Conservation (phyloP, 2,329 filamentous ascomycete genomes). For the Drechslerella coelobrocha region DNA sequence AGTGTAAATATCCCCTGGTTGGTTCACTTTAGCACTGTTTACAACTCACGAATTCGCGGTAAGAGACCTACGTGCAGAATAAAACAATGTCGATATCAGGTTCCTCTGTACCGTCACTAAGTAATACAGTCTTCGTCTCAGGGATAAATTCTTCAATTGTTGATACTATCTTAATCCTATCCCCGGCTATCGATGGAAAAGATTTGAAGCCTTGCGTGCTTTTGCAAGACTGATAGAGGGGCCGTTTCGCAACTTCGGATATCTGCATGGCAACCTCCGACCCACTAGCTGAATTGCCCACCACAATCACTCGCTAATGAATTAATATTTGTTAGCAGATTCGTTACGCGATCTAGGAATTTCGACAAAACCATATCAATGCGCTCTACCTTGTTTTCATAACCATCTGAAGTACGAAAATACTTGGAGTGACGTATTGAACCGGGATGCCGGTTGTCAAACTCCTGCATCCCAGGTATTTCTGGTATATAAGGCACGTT, state of each 20-base stretch:
- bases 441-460: slow-evolving; percentile 67
- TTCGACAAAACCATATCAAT: not conserved
- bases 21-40: not conserved
- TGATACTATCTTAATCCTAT: slow-evolving; percentile 66
- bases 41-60: not conserved
- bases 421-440: slow-evolving; percentile 77
- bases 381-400: slow-evolving; percentile 62
- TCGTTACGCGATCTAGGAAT: not conserved
- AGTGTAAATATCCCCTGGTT: slow-evolving; percentile 75
- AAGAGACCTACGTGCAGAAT: slow-evolving; percentile 70
- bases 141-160: slow-evolving; percentile 64
- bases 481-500: slow-evolving; percentile 71
- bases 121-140: slow-evolving; percentile 68
- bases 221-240: slow-evolving; percentile 71
- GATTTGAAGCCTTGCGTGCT: slow-evolving; percentile 60
- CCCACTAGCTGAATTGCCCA: slow-evolving; percentile 85
- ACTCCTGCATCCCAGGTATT: slow-evolving; percentile 67
- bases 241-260: slow-evolving; percentile 65
- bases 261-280: slow-evolving; percentile 84
- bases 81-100: slow-evolving; percentile 75
- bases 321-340: not conserved
- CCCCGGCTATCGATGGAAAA: slow-evolving; percentile 55
- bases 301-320: slow-evolving; percentile 72
- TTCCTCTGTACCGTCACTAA: slow-evolving; percentile 71
- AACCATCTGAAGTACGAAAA: slow-evolving; percentile 72